Conservation (phyloP, 2,329 filamentous ascomycete species). For the Calonectria naviculata region DNA sequence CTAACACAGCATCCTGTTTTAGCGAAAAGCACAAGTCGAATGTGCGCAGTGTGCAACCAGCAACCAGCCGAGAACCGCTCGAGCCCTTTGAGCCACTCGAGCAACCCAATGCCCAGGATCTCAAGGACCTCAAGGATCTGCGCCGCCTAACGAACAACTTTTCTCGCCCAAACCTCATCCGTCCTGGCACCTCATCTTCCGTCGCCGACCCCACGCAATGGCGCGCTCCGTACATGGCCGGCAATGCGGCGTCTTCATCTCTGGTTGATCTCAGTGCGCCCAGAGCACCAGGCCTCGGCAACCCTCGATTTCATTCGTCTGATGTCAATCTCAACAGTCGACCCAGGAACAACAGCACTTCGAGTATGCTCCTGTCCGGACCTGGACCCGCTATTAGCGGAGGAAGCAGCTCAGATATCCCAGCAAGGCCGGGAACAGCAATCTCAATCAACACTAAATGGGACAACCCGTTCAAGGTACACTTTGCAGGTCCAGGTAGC, state of each 20-base stretch:
- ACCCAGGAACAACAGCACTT: slow-evolving; percentile 49
- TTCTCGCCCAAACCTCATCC: slow-evolving; percentile 49
- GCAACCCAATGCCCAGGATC: not conserved
- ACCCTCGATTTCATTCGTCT: slow-evolving; percentile 47
- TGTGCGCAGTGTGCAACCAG: slow-evolving; percentile 26
- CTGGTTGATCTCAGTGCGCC: slow-evolving; percentile 56
- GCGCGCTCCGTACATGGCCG: slow-evolving; percentile 48
- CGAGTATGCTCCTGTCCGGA: slow-evolving; percentile 50
- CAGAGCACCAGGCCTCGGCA: slow-evolving; percentile 40
- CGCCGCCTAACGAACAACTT: slow-evolving; percentile 51
- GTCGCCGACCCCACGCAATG: slow-evolving; percentile 39
- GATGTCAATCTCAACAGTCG: slow-evolving; percentile 52
- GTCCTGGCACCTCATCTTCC: slow-evolving; percentile 55
- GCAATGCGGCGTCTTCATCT: slow-evolving; percentile 53
- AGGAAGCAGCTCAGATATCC: slow-evolving; percentile 35
- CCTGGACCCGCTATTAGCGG: slow-evolving; percentile 42
- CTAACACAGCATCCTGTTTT: slow-evolving; percentile 17
- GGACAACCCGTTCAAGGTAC: slow-evolving; percentile 61
- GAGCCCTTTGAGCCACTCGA: not conserved
- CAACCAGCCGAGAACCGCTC: slow-evolving; percentile 13
- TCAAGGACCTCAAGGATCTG: slow-evolving; percentile 22
- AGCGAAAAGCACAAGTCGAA: slow-evolving; percentile 37
- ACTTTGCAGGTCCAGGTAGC: slow-evolving; percentile 48
- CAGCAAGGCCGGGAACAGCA: slow-evolving; percentile 48
- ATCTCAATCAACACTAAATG: slow-evolving; percentile 51